Base-by-base conservation (phyloP, 1,284 basidiomycete species). In the Neolentinus lepideus region DNA sequence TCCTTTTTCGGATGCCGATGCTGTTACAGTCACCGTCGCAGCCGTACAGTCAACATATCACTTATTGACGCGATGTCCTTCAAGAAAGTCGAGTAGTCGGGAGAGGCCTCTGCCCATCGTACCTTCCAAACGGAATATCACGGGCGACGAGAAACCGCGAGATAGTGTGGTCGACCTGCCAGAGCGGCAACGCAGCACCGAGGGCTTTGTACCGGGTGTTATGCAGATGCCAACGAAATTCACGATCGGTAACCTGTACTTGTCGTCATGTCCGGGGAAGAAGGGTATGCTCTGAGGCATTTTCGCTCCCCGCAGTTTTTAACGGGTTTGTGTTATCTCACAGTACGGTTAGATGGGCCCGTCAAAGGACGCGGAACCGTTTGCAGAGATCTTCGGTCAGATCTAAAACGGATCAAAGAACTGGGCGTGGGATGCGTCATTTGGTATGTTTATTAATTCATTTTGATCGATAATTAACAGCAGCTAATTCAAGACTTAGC, bases 231-330 rank as follows among this genome's bases (percentile, higher is more conserved):
- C 59, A 25, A 16, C 58, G 21, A 64, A 59, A 26, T 67, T 72
- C 24, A 67, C 62, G 35, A 69, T 98, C 1, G 96, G 96, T n/a
- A 98, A 98, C 68, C 69, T 99, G 33, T 79, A 90, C 50, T 71
- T 99, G 27, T 94, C 90, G 2, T 95, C 92, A 4, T 98, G 95
- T 72, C 96, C 96, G 0, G 96, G 96, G 8, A 99, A 98, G 71
- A 94, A 98, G 77, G 83, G 87, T 85, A 26, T 57, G 52, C 50
- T 54, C 8, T n/a, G 27, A 19, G 24, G 4, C 16, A 46, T 16
- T 25, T n/a, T 4, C 4, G 47, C 53, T 55, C 22, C 3, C 36
- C n/a, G 12, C 51, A 35, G n/a, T 26, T 45, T 24, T 53, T 45
- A 36, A 46, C 52, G 21, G 47, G 47, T 36, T 46, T 9, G 29